A percentile compares a stretch with the other conserved stretches of the same genome.
phyloP scores from a whole-genome alignment of 2,329 filamentous ascomycete species.

The Aulographum hederae region DNA sequence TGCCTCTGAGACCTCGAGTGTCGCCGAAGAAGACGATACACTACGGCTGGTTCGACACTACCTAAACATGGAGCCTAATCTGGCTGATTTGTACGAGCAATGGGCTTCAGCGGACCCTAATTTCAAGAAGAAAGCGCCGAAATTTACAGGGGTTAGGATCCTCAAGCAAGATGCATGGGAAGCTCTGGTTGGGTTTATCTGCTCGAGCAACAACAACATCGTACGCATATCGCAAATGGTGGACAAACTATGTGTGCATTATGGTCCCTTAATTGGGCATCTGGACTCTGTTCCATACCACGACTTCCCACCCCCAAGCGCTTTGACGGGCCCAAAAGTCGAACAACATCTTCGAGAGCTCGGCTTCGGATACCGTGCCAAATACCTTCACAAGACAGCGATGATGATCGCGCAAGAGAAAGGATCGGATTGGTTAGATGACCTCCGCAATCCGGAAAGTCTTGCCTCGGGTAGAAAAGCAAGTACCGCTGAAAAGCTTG shows the following conservation, averaged over 20 bases:
- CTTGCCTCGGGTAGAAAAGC: slow-evolving; percentile 35
- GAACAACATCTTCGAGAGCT: slow-evolving; percentile 64
- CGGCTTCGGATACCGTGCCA: slow-evolving; percentile 88
- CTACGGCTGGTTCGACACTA: slow-evolving; percentile 63
- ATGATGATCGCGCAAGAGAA: slow-evolving; percentile 50
- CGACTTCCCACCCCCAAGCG: slow-evolving; percentile 66
- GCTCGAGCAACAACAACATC: slow-evolving; percentile 98
- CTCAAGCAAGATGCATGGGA: slow-evolving; percentile 94
- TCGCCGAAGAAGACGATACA: slow-evolving; percentile 46
- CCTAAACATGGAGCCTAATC: slow-evolving; percentile 66
- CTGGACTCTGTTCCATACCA: slow-evolving; percentile 58
- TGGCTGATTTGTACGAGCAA: slow-evolving; percentile 59
- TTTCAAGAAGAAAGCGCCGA: slow-evolving; percentile 70
- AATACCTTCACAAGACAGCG: slow-evolving; percentile 80
- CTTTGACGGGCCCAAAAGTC: slow-evolving; percentile 55
- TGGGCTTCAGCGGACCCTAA: slow-evolving; percentile 79
- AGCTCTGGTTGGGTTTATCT: slow-evolving; percentile 83
- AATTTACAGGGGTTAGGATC: slow-evolving; percentile 82
- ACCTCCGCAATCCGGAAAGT: slow-evolving; percentile 58
- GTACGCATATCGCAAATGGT: slow-evolving; percentile 91
- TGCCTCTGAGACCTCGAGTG: slow-evolving; percentile 12
- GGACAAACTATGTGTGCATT: slow-evolving; percentile 74
- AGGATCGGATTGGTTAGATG: slow-evolving; percentile 51
- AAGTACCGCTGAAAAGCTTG: slow-evolving; percentile 26
- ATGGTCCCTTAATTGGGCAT: slow-evolving; percentile 58